Evolutionary conservation across 805 yeast species (phyloP).

Genomic region (Pichia thaimueangensis): DNA sequence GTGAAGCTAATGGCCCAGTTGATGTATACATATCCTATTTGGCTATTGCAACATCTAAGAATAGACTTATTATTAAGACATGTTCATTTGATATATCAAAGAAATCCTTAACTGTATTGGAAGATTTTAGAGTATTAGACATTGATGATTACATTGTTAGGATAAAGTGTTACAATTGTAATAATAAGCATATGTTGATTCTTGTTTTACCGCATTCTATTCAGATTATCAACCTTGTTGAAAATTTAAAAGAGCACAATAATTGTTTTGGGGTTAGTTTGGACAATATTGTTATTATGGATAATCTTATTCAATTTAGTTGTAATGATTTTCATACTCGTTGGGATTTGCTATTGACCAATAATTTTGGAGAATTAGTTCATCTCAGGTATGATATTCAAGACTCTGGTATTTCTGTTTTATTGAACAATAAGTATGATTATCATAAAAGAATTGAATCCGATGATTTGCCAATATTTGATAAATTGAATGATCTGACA

Average conservation of each 20-base stretch:
- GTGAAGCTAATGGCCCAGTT: neutral
- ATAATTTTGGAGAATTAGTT: constrained; percentile 10
- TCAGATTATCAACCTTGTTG: neutral
- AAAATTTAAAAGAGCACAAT: neutral
- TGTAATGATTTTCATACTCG: neutral
- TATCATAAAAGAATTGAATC: constrained; percentile 10
- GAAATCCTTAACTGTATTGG: no score
- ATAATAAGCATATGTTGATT: neutral
- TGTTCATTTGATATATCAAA: neutral
- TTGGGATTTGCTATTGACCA: constrained; percentile 10
- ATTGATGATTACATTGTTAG: neutral
- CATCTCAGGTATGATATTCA: constrained; percentile 4
- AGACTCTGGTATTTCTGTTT: neutral
- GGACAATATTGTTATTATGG: constrained; percentile 2
- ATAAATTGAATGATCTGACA: constrained; percentile 12
- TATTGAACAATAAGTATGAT: constrained; percentile 4
- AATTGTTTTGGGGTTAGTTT: neutral
- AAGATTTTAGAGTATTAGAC: neutral
- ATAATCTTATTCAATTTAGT: constrained; percentile 8
- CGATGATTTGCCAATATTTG: constrained; percentile 13
- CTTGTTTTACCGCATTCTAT: neutral
- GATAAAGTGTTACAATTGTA: neutral
- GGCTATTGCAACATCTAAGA: constrained; percentile 11
- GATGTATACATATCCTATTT: neutral
- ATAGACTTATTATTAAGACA: constrained; percentile 8